phyloP scores from a whole-genome alignment of 208 protist species.

The Crithidia acanthocephali region DNA sequence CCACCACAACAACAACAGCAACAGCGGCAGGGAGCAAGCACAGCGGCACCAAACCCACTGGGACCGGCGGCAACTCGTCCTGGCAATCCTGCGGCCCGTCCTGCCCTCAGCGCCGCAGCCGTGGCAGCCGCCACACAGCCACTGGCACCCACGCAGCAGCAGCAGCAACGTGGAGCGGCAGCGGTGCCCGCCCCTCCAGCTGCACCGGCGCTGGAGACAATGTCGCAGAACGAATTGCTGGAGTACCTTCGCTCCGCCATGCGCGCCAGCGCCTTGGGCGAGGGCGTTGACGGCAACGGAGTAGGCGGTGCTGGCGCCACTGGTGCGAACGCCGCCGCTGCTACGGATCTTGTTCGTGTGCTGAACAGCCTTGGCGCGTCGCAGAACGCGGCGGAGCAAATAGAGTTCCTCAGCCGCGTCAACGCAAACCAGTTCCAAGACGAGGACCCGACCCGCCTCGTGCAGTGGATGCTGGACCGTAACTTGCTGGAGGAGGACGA shows the following conservation, averaged over 20 bases:
- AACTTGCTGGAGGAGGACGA: conserved; percentile 38
- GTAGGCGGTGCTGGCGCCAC: neutral
- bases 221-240: neutral
- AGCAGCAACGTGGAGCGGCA: conserved; percentile 4
- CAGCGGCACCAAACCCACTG: neutral
- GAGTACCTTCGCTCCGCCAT: conserved; percentile 14
- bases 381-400: conserved; percentile 22
- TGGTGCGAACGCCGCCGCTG: neutral
- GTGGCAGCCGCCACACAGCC: neutral
- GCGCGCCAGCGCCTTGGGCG: conserved; percentile 1
- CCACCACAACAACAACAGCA: neutral
- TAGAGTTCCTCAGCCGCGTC: conserved; percentile 27
- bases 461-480: conserved; percentile 44
- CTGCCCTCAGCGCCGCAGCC: neutral
- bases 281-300: neutral
- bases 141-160: neutral
- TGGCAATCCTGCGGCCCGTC: neutral
- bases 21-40: neutral
- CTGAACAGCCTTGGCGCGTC: conserved; percentile 10
- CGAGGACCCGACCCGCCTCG: conserved; percentile 28
- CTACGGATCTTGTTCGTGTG: neutral
- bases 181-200: neutral
- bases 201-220: neutral
- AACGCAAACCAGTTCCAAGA: conserved; percentile 31
- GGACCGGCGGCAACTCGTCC: neutral